Conservation (phyloP, 805 yeast species). For the Metschnikowia corniflorae region DNA sequence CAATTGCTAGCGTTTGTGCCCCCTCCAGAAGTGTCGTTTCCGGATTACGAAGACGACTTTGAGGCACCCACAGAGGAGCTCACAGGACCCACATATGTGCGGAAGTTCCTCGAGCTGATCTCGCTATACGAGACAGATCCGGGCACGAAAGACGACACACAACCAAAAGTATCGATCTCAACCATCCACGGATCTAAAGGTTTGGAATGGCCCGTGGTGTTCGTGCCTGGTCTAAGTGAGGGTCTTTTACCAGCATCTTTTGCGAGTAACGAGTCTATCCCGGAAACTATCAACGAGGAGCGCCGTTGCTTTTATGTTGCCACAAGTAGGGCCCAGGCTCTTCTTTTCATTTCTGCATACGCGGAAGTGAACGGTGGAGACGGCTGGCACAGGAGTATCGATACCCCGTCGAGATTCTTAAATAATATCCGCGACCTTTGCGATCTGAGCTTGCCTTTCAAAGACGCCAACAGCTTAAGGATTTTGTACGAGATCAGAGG, state of each 20-base stretch:
- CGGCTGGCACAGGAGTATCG: conserved; percentile 18
- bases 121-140: conserved; percentile 20
- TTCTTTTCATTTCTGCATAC: conserved; percentile 45
- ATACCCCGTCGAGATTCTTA: conserved; percentile 29
- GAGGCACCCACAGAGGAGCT: conserved; percentile 6
- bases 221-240: conserved; percentile 68
- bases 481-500: conserved; percentile 18
- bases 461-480: conserved; percentile 13
- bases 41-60: conserved; percentile 3
- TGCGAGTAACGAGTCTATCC: conserved; percentile 32
- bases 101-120: conserved; percentile 16
- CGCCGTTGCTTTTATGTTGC: conserved; percentile 86
- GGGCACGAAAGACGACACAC: conserved; percentile 16
- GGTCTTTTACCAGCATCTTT: conserved; percentile 61
- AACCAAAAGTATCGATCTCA: conserved; percentile 46
- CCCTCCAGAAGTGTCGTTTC: conserved; percentile 23
- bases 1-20: conserved; percentile 32
- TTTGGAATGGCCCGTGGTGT: conserved; percentile 91
- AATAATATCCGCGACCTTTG: conserved; percentile 7
- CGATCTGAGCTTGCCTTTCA: conserved; percentile 19
- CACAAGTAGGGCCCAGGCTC: conserved; percentile 70
- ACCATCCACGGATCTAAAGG: conserved; percentile 95
- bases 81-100: conserved; percentile 9
- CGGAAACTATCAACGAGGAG: conserved; percentile 59
- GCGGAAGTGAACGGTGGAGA: conserved; percentile 8